A percentile compares a stretch with the other conserved stretches of the same genome.
These are phyloP conservation scores for Salix brachista DNA, from an alignment of 345 rosid genomes.

Conservation along the genomic window DNA sequence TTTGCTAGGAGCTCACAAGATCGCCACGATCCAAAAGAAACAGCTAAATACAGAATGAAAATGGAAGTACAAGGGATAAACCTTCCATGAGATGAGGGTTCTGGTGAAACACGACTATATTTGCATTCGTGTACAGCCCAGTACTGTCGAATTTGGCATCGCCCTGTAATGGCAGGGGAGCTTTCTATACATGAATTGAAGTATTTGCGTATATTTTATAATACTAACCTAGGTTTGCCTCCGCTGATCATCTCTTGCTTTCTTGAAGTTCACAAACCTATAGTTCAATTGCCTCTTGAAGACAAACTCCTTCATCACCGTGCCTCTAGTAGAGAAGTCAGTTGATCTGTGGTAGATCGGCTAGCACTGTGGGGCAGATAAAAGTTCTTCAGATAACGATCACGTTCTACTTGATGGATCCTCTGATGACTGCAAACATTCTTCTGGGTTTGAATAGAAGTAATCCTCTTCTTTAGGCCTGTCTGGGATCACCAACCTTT, in stretches of 20 bases:
- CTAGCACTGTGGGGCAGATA: constrained; percentile 11
- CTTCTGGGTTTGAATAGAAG: constrained; percentile 91
- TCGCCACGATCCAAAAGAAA: constrained; percentile 5
- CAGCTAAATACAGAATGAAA: not conserved
- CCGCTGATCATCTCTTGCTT: constrained; percentile 17
- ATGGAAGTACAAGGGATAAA: constrained; percentile 19
- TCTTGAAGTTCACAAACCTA: constrained; percentile 8
- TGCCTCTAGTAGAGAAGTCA: constrained; percentile 9
- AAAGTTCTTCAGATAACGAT: constrained; percentile 15
- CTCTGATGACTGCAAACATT: constrained; percentile 59
- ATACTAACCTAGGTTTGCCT: constrained; percentile 10
- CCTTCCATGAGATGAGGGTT: constrained; percentile 27
- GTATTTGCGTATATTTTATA: constrained; percentile 32
- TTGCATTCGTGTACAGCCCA: constrained; percentile 34
- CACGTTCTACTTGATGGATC: constrained; percentile 40
- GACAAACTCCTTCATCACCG: constrained; percentile 12
- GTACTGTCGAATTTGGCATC: constrained; percentile 16
- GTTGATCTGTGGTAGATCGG: constrained; percentile 25
- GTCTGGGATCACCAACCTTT: constrained; percentile 62
- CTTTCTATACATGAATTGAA: constrained; percentile 39
- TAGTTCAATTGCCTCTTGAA: constrained; percentile 2
- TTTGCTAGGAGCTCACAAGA: constrained; percentile 19
- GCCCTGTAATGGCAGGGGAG: constrained; percentile 39
- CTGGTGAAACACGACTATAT: constrained; percentile 19
- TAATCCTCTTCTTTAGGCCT: constrained; percentile 92